Conservation (phyloP, 495 filamentous ascomycete genomes). For the Lasiosphaeria miniovina region DNA sequence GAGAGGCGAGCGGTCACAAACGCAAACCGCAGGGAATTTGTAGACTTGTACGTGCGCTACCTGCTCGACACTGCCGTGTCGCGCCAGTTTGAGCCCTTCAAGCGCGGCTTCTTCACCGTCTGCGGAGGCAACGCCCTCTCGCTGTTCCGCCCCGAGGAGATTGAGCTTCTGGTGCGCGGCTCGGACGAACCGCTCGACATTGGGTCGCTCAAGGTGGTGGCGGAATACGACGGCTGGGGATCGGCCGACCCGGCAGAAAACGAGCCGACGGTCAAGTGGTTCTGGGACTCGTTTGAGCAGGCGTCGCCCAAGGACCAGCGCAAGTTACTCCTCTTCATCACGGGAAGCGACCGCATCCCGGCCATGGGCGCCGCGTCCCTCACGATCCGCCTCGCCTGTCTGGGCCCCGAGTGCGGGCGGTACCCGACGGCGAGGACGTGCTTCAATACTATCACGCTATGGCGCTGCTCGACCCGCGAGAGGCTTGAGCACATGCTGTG, state of each 20-base stretch:
- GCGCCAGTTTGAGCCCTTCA: conserved; percentile 92
- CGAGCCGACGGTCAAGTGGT: conserved; percentile 74
- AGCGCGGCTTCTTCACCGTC: conserved; percentile 90
- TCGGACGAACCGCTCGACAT: conserved; percentile 86
- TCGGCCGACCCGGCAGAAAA: conserved; percentile 44
- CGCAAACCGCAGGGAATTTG: conserved; percentile 79
- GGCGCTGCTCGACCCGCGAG: conserved; percentile 62
- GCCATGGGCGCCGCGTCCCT: conserved; percentile 86
- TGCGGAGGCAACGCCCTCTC: conserved; percentile 87
- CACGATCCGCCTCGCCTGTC: conserved; percentile 67
- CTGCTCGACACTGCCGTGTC: conserved; percentile 74
- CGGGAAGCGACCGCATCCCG: conserved; percentile 89
- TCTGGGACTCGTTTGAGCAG: conserved; percentile 77
- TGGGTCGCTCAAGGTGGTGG: conserved; percentile 68
- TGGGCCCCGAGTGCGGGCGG: conserved; percentile 69
- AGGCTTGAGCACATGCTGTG: conserved; percentile 73
- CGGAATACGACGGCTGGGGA: conserved; percentile 79
- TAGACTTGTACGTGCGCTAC: conserved; percentile 81
- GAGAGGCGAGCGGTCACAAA: conserved; percentile 79
- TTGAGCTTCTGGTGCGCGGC: conserved; percentile 83
- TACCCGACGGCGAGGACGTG: conserved; percentile 89
- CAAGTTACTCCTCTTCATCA: conserved; percentile 81
- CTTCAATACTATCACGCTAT: conserved; percentile 81
- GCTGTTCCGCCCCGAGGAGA: conserved; percentile 91
- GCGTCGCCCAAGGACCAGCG: conserved; percentile 67